These are phyloP conservation scores for Candida yuanshanica DNA, from an alignment of 805 yeast species.

Conservation along the genomic window DNA sequence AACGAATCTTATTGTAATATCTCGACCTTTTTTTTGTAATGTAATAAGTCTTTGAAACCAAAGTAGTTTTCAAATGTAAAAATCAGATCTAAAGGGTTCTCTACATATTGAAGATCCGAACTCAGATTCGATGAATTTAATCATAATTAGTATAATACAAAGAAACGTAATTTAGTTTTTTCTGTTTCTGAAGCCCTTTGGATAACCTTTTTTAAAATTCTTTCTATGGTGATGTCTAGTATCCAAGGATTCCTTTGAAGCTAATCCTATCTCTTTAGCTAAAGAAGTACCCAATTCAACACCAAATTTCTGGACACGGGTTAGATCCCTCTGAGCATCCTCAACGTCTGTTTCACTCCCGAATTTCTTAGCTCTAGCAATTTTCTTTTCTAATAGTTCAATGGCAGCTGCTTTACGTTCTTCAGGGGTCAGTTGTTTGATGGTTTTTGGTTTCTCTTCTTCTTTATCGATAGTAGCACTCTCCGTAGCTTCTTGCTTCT, in stretches of 20 bases:
- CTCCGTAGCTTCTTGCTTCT: not conserved
- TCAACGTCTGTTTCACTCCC: conserved; percentile 53
- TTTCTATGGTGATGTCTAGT: conserved; percentile 7
- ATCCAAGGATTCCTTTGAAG: conserved; percentile 9
- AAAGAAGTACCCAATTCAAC: conserved; percentile 59
- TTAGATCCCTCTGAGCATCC: conserved; percentile 54
- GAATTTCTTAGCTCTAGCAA: conserved; percentile 71
- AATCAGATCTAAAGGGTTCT: too few relatives aligned
- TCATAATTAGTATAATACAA: too few relatives aligned
- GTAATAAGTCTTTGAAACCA: too few relatives aligned
- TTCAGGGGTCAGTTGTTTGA: conserved; percentile 48
- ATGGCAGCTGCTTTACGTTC: conserved; percentile 66
- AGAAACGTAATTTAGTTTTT: not conserved
- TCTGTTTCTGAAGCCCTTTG: conserved; percentile 8
- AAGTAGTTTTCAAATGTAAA: too few relatives aligned
- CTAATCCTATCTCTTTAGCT: conserved; percentile 62
- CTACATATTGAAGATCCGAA: not conserved
- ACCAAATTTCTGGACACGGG: conserved; percentile 81
- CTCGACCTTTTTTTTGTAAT: too few relatives aligned
- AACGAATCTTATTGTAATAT: too few relatives aligned
- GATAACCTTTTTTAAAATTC: not conserved
- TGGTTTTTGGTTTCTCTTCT: conserved; percentile 24
- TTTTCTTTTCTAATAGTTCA: conserved; percentile 59
- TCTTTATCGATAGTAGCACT: conserved; percentile 4
- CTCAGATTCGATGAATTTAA: not conserved